A percentile compares a stretch with the other conserved stretches of the same genome.
These are phyloP conservation scores for Plenodomus lindquistii DNA, from an alignment of 2,329 filamentous ascomycete genomes.

Conservation along the genomic window DNA sequence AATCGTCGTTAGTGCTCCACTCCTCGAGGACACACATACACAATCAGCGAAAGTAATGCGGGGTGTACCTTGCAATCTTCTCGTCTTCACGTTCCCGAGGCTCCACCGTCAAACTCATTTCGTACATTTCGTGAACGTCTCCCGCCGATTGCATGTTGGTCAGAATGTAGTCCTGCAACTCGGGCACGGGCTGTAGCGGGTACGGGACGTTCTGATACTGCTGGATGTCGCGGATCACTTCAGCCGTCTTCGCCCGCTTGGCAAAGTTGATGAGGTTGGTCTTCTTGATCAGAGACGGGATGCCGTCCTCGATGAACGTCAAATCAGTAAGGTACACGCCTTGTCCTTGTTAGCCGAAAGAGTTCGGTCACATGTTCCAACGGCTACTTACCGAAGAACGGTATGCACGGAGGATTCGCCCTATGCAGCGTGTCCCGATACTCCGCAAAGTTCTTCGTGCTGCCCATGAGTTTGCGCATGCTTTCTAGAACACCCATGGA, in stretches of 20 bases:
- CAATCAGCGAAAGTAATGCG: conserved; percentile 10
- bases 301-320: conserved; percentile 98
- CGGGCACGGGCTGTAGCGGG: conserved; percentile 81
- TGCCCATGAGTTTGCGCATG: conserved; percentile 94
- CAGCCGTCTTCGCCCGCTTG: conserved; percentile 95
- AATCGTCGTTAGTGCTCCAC: conserved; percentile 17
- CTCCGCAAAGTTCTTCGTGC: conserved; percentile 96
- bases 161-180: conserved; percentile 95
- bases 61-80: conserved; percentile 90
- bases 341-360: conserved; percentile 45
- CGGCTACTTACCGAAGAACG: conserved; percentile 86
- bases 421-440: conserved; percentile 92
- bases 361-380: background rate
- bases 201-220: conserved; percentile 99
- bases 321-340: conserved; percentile 96
- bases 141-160: conserved; percentile 94
- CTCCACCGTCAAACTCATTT: conserved; percentile 91
- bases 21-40: background rate
- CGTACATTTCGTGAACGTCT: conserved; percentile 99
- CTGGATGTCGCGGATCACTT: conserved; percentile 97
- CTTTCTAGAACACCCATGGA: conserved; percentile 79
- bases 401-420: conserved; percentile 94
- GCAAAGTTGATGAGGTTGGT: conserved; percentile 98
- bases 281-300: conserved; percentile 94
- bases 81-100: conserved; percentile 96